phyloP scores from a whole-genome alignment of 2,329 filamentous ascomycete species.

The Fusarium sp. region DNA sequence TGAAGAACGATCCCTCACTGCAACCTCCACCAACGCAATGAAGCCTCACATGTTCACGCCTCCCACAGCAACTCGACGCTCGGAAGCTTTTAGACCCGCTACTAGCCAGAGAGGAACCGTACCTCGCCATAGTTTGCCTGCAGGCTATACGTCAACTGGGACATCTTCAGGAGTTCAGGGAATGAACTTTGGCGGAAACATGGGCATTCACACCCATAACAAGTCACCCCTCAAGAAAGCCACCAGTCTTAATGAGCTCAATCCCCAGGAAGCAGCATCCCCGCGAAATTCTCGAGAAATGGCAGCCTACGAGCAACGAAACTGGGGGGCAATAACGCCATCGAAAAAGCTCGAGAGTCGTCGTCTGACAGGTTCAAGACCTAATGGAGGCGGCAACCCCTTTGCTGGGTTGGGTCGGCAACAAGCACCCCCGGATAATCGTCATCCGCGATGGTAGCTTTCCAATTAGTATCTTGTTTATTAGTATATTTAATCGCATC shows the following conservation, averaged over 20 bases:
- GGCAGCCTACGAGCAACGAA: constrained; percentile 64
- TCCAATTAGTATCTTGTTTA: neutral
- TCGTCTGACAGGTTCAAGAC: constrained; percentile 34
- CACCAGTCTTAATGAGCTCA: constrained; percentile 67
- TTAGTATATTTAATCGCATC: neutral
- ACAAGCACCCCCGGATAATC: constrained; percentile 52
- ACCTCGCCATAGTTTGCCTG: constrained; percentile 48
- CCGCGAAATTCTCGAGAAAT: constrained; percentile 69
- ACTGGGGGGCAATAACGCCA: constrained; percentile 51
- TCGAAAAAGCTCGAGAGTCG: constrained; percentile 48
- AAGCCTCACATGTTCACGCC: constrained; percentile 56
- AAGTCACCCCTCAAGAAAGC: constrained; percentile 86
- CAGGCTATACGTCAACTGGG: constrained; percentile 43
- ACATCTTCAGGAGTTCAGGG: constrained; percentile 40
- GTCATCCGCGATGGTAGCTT: constrained; percentile 47
- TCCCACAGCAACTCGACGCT: constrained; percentile 41
- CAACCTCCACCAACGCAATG: constrained; percentile 49
- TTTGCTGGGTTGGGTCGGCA: constrained; percentile 50
- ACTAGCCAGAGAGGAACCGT: constrained; percentile 42
- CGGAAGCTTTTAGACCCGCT: constrained; percentile 48
- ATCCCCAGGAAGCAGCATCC: constrained; percentile 51
- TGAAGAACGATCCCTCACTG: constrained; percentile 52
- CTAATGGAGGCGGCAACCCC: constrained; percentile 46
- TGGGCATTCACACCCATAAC: constrained; percentile 81
- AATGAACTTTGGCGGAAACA: constrained; percentile 69